Conservation (phyloP, 306 rosid genomes). For the Dryas octopetala region DNA sequence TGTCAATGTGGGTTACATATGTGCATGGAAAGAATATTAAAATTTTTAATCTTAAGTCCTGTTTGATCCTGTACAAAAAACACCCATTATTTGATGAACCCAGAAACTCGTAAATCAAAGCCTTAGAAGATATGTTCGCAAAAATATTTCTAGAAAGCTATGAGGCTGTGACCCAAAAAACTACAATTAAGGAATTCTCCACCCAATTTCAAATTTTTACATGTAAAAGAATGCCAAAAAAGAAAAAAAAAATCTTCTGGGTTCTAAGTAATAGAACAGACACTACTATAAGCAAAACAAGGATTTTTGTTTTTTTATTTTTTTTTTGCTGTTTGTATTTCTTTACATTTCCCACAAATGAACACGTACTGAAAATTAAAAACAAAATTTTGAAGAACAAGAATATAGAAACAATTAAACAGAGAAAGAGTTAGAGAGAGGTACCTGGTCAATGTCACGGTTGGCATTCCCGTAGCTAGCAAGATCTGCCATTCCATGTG, state of each 20-base stretch:
- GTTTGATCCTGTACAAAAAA: neutral
- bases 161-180: neutral
- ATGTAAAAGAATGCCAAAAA: neutral
- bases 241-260: neutral
- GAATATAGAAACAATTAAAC: neutral
- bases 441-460: constrained; percentile 85
- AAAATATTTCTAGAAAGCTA: neutral
- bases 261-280: neutral
- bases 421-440: constrained; percentile 19
- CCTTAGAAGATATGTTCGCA: neutral
- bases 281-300: neutral
- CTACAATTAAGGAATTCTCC: neutral
- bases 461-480: constrained; percentile 86
- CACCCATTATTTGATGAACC: neutral
- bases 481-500: constrained; percentile 99
- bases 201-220: neutral
- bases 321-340: neutral
- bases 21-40: neutral
- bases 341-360: neutral
- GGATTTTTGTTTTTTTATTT: neutral
- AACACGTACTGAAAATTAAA: neutral
- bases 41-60: neutral
- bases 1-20: neutral
- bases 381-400: neutral
- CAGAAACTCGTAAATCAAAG: neutral